Percentiles rank a stretch among this genome's conserved stretches.
Conservation (phyloP, 1,284 basidiomycete species). For the Meira miltonrushii region DNA sequence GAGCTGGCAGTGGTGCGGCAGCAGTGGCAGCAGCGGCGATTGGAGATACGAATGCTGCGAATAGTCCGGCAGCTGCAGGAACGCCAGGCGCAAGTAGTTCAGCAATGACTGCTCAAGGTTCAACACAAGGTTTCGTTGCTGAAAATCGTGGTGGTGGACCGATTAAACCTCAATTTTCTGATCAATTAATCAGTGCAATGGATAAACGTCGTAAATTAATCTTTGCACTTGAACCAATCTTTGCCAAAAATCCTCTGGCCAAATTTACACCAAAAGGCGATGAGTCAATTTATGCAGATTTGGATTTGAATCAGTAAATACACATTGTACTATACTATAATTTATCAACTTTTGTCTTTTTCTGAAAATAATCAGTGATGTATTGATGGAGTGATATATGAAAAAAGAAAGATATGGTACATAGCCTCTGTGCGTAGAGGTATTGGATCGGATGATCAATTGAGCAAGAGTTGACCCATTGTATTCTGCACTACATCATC, state of each 20-base stretch:
- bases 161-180: slow-evolving; percentile 35
- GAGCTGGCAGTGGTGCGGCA: slow-evolving; percentile 15
- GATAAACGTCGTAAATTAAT: slow-evolving; percentile 34
- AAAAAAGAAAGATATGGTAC: no score
- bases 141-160: slow-evolving; percentile 30
- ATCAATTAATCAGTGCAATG: slow-evolving; percentile 37
- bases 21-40: slow-evolving; percentile 1
- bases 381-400: no score
- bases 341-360: no score
- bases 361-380: no score
- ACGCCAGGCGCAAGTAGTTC: slow-evolving; percentile 6
- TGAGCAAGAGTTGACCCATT: no score
- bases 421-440: no score
- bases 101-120: no score
- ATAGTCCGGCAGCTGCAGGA: slow-evolving; percentile 8
- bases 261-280: slow-evolving; percentile 12
- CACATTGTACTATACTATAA: no score
- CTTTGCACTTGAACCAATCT: slow-evolving; percentile 41
- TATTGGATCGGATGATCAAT: no score
- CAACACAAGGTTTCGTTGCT: not conserved
- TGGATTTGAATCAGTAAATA: not conserved
- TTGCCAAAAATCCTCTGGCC: slow-evolving; percentile 14
- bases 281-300: slow-evolving; percentile 16
- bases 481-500: no score
- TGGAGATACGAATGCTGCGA: not conserved